These are phyloP conservation scores for Melanopsichium pennsylvanicum DNA, from an alignment of 1,284 basidiomycete genomes.

Conservation along the genomic window DNA sequence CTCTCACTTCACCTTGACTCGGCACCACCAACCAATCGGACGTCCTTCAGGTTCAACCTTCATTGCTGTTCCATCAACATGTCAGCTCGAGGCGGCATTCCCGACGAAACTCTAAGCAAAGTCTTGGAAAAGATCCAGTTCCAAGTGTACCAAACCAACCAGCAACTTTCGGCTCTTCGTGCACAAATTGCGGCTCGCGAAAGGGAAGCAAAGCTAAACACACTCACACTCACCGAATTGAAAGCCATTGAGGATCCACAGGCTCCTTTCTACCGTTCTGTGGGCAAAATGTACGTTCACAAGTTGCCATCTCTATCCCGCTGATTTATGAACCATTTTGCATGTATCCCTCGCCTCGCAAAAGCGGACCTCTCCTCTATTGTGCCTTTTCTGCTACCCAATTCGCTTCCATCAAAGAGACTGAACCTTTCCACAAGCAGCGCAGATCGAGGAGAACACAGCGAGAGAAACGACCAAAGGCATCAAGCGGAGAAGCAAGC, in stretches of 20 bases:
- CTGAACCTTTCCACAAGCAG: no score
- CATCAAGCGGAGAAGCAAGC: no score
- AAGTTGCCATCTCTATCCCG: no score
- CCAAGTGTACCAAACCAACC: conserved; percentile 38
- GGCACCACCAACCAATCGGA: no score
- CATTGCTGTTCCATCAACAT: no score
- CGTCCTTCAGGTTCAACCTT: no score
- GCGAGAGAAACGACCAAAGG: no score
- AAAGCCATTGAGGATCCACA: conserved; percentile 18
- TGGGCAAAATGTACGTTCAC: conserved; percentile 37
- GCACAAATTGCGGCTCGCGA: conserved; percentile 28
- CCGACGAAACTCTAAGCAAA: conserved; percentile 37
- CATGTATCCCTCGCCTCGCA: no score
- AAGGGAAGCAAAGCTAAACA: conserved; percentile 36
- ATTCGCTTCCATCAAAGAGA: no score
- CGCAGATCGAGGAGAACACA: no score
- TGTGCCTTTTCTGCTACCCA: not conserved
- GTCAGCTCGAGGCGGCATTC: conserved; percentile 16
- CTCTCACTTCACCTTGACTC: no score
- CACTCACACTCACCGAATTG: conserved; percentile 29
- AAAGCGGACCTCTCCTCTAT: not conserved
- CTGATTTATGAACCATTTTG: no score
- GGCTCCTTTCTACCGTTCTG: conserved; percentile 24
- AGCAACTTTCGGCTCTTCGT: conserved; percentile 27
- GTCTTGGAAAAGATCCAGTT: conserved; percentile 42